Evolutionary conservation across 176 grass and related monocot species (phyloP), one percentile per base, ranked within the genome.

Genomic region (Juncus inflexus): DNA sequence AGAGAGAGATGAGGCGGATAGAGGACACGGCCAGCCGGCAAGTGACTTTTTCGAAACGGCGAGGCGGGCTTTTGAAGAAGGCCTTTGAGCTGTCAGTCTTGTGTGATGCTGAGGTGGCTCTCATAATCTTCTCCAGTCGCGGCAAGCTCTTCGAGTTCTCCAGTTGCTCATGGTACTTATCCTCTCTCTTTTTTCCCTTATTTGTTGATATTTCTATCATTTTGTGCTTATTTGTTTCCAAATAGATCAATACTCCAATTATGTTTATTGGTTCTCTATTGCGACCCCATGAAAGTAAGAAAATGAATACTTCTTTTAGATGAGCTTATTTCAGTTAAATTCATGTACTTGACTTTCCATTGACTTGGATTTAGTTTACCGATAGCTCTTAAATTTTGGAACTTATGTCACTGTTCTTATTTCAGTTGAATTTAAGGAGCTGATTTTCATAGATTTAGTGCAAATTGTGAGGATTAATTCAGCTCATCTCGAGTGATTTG

Each of bases 31-130:
- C 90, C 3, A 94, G 90, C 78, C 78, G 84, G 3, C 90, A 94
- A 79, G 89, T 94, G 7, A 94, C 89, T n/a, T 94, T 94, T 66
- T 79, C 85, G 0, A 94, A 94, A 77, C 89, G 89, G 12, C 75
- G 89, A 52, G 76, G 64, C 42, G 90, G 90, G 14, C 81, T 94
- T 3, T 41, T 94, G 13, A 94, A 94, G 81, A 94, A 94, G 81
- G 90, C 90, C 3, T 85, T 74, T 65, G 90, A 94, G 85, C 81
- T 94, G 37, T 84, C 84, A 11, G 79, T 94, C 58, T 77, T 95
- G 56, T 95, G 90, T 74, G 90, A 89, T 71, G 90, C 85, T 36
- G 90, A 95, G 85, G 85, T 95, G 50, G 90, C 76, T 0, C 82
- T 95, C 76, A 62, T 95, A 61, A 77, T 95, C 82, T 86, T 95